Percentiles rank a stretch among this genome's conserved stretches.
Evolutionary conservation across 2,329 filamentous ascomycete genomes (phyloP).

Genomic region (Aureobasidium sp.): DNA sequence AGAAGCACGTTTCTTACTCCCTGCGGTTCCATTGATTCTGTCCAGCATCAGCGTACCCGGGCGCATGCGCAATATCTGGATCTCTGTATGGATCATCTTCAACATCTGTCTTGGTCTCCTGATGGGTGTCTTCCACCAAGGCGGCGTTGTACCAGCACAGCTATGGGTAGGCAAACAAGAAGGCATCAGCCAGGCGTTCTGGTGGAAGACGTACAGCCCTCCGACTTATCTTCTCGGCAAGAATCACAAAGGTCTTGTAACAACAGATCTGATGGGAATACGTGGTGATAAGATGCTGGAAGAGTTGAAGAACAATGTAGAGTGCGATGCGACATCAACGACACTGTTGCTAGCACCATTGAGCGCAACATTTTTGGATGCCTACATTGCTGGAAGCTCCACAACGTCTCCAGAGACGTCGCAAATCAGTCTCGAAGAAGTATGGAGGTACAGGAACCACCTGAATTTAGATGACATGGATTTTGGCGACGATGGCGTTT

Average conservation of each 20-base stretch:
- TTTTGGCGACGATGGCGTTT: slow-evolving; percentile 68
- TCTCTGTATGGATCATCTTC: slow-evolving; percentile 59
- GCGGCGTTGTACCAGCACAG: slow-evolving; percentile 68
- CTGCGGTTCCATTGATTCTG: slow-evolving; percentile 68
- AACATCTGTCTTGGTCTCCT: slow-evolving; percentile 61
- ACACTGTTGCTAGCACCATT: slow-evolving; percentile 60
- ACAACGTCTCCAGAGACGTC: not conserved
- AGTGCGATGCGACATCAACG: slow-evolving; percentile 45
- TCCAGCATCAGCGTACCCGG: slow-evolving; percentile 64
- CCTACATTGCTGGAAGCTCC: slow-evolving; percentile 32
- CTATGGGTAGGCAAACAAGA: slow-evolving; percentile 65
- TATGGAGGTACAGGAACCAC: slow-evolving; percentile 62
- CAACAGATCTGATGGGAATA: slow-evolving; percentile 68
- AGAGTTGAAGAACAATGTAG: slow-evolving; percentile 52
- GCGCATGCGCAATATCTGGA: slow-evolving; percentile 45
- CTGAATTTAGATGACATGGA: slow-evolving; percentile 75
- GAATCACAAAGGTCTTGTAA: slow-evolving; percentile 64
- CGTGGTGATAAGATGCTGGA: slow-evolving; percentile 53
- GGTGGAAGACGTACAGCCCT: slow-evolving; percentile 84
- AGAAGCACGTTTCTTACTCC: slow-evolving; percentile 70
- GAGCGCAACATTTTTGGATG: slow-evolving; percentile 63
- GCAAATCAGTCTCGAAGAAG: slow-evolving; percentile 56
- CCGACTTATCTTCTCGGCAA: slow-evolving; percentile 74
- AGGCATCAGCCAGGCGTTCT: slow-evolving; percentile 61
- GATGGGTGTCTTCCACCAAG: slow-evolving; percentile 79